Evolutionary conservation across 345 rosid genomes (phyloP), one percentile per base, ranked within the genome.

Genomic region (Pugionium cornutum): DNA sequence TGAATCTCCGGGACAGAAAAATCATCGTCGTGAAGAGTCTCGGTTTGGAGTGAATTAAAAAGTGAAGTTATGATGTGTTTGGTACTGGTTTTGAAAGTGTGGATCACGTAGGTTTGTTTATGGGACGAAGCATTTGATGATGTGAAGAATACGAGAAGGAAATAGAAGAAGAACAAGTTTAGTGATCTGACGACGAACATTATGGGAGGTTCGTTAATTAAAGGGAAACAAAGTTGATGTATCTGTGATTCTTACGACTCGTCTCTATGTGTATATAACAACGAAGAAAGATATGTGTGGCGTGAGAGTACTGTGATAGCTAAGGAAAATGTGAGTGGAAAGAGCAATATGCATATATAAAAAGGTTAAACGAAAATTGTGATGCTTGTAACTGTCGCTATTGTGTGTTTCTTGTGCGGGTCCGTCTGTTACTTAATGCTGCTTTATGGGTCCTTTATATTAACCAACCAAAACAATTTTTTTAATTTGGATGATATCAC

Each of bases 71-170:
- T 62, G 1, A 68, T 45, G 66, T 67, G 47, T 31, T 75, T 68
- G 34, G 81, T 72, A 74, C 63, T 83, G 53, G 78, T 47, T 70
- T 70, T 71, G 74, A 78, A 70, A 77, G 86, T 81, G 68, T 84
- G 95, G 68, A 90, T 77, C 7, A 91, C 63, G 58, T 91, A 86
- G 2, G 91, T 73, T 67, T 76, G 88, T 56, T 56, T 70, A 27
- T 42, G 74, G 31, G 48, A 62, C 0, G 76, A 62, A 40, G 80
- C 81, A 58, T 66, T 30, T 57, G 83, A 68, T 57, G 83, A 68
- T n/a, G 66, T 53, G 65, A 72, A 9, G 48, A 73, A 49, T 49
- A 66, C 6, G 46, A 55, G 29, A 44, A 71, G 31, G 62, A 18
- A 18, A 18, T 18, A 18, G 18, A 27, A 65, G 43, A 47, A 40